Evolutionary conservation across 805 yeast species (phyloP).

Genomic region (Komagataella mondaviorum): DNA sequence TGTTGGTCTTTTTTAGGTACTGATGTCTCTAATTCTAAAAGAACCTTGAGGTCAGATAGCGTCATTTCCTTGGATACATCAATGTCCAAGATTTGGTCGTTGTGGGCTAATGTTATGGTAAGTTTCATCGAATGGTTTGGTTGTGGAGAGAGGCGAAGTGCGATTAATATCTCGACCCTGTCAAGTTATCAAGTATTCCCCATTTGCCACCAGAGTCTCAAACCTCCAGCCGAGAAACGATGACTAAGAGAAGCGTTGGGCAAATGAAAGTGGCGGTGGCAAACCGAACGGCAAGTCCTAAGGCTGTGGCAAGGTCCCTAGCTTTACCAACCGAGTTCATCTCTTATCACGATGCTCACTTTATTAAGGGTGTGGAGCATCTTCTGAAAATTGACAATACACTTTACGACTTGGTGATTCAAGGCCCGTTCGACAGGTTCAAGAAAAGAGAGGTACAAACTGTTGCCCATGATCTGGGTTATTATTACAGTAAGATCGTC

Average conservation of each 20-base stretch:
- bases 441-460: neutral
- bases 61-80: constrained; percentile 58
- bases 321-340: constrained; percentile 5
- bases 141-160: neutral
- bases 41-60: constrained; percentile 57
- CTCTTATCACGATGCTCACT: constrained; percentile 8
- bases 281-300: neutral
- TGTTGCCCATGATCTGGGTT: constrained; percentile 6
- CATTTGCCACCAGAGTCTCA: neutral
- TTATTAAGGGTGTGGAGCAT: constrained; percentile 11
- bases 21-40: constrained; percentile 56
- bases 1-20: constrained; percentile 32
- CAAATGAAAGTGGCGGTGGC: neutral
- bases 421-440: constrained; percentile 5
- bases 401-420: constrained; percentile 5
- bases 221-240: neutral
- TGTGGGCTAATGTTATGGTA: constrained; percentile 32
- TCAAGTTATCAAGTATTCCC: neutral
- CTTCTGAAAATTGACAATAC: constrained; percentile 13
- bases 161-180: neutral
- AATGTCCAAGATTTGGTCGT: constrained; percentile 35
- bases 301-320: neutral
- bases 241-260: neutral
- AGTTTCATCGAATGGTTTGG: constrained; percentile 26
- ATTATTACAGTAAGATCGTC: constrained; percentile 27